phyloP scores from a whole-genome alignment of 495 filamentous ascomycete genomes.

The Pyrenula massariospora region DNA sequence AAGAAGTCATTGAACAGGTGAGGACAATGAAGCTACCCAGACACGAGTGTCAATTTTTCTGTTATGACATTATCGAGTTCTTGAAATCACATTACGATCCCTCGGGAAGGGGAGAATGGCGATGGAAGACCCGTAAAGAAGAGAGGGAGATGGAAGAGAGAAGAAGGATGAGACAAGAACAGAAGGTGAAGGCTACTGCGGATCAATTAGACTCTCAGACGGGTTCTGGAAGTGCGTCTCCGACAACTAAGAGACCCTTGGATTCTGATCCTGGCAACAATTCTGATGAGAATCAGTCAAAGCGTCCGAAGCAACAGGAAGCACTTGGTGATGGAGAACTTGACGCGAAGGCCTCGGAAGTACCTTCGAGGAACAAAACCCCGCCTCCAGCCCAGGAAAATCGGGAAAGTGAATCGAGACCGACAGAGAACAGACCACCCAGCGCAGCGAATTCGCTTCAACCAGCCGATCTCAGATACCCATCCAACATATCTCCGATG shows the following conservation, averaged over 20 bases:
- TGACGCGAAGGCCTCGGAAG: no score
- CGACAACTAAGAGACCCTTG: neutral
- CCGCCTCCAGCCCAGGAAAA: no score
- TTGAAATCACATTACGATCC: neutral
- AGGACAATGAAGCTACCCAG: neutral
- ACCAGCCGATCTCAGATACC: no score
- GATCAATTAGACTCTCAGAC: neutral
- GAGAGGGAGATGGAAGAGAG: neutral
- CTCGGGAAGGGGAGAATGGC: neutral
- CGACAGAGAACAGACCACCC: no score
- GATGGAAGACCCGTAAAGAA: neutral
- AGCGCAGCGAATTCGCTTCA: no score
- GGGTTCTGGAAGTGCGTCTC: neutral
- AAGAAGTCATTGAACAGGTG: neutral
- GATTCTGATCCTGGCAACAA: no score
- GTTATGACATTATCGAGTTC: neutral
- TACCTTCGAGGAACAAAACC: no score
- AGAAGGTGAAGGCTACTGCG: neutral
- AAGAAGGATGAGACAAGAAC: neutral
- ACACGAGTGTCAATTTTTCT: neutral
- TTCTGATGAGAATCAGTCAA: no score
- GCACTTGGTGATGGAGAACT: no score
- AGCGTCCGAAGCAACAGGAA: no score
- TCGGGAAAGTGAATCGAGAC: no score
- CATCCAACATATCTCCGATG: no score